Conservation (phyloP, 805 yeast genomes). For the Kodamaea hsintzibuensis region DNA sequence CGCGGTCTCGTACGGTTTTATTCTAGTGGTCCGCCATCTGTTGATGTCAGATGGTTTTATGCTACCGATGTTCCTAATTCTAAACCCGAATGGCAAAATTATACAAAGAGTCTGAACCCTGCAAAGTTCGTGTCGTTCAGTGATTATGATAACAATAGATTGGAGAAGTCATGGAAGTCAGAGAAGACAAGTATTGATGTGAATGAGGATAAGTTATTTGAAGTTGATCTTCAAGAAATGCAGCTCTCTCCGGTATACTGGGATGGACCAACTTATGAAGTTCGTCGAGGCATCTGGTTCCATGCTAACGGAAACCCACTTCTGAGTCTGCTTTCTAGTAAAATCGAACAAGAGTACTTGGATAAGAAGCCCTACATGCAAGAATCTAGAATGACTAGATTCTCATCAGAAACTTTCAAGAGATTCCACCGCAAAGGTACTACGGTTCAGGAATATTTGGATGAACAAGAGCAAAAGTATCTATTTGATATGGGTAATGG, state of each 20-base stretch:
- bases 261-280: constrained; percentile 84
- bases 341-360: constrained; percentile 58
- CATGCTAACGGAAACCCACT: constrained; percentile 57
- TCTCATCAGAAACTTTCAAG: constrained; percentile 18
- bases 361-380: constrained; percentile 20
- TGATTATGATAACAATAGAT: constrained; percentile 54
- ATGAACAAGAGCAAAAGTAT: constrained; percentile 4
- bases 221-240: constrained; percentile 60
- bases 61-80: constrained; percentile 75
- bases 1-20: neutral
- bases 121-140: constrained; percentile 69
- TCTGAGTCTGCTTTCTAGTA: constrained; percentile 47
- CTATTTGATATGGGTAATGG: constrained; percentile 32
- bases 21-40: neutral
- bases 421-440: constrained; percentile 18
- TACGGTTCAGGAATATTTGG: constrained; percentile 5
- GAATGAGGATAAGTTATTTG: constrained; percentile 76
- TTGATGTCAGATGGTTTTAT: constrained; percentile 64
- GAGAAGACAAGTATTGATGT: constrained; percentile 54
- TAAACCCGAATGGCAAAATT: constrained; percentile 63
- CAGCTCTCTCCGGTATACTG: constrained; percentile 73
- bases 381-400: neutral
- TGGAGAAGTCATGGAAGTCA: constrained; percentile 51
- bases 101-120: constrained; percentile 52
- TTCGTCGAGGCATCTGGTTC: constrained; percentile 88